A percentile compares a stretch with the other conserved stretches of the same genome.
Evolutionary conservation across 2,329 filamentous ascomycete genomes (phyloP).

Genomic region (Blumeria graminis): DNA sequence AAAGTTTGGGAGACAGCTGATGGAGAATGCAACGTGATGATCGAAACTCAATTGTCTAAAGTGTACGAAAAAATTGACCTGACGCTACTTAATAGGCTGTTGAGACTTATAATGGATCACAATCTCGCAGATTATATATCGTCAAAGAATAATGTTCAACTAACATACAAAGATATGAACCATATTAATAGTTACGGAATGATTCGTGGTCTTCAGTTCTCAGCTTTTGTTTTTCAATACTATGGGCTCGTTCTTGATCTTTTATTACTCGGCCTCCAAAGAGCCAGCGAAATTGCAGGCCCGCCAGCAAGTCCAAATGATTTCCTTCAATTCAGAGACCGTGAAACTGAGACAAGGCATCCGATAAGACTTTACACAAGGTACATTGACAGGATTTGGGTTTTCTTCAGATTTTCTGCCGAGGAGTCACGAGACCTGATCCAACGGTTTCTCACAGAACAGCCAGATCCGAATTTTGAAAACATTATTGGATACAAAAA

Average conservation of each 20-base stretch:
- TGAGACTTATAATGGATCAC: slow-evolving; percentile 96
- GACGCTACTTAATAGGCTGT: slow-evolving; percentile 75
- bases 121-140: slow-evolving; percentile 98
- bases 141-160: slow-evolving; percentile 95
- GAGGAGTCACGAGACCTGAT: slow-evolving; percentile 92
- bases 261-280: slow-evolving; percentile 71
- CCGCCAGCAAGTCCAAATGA: slow-evolving; percentile 87
- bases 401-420: slow-evolving; percentile 79
- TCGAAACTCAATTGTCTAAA: slow-evolving; percentile 95
- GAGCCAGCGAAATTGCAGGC: slow-evolving; percentile 93
- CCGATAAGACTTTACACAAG: slow-evolving; percentile 93
- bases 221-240: slow-evolving; percentile 96
- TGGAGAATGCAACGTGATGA: slow-evolving; percentile 95
- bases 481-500: slow-evolving; percentile 98
- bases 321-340: slow-evolving; percentile 88
- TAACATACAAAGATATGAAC: slow-evolving; percentile 99
- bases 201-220: slow-evolving; percentile 95
- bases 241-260: slow-evolving; percentile 91
- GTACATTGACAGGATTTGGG: slow-evolving; percentile 97
- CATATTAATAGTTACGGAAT: slow-evolving; percentile 97
- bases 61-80: slow-evolving; percentile 99
- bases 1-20: slow-evolving; percentile 86
- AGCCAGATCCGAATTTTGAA: slow-evolving; percentile 96
- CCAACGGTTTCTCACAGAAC: slow-evolving; percentile 90
- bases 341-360: slow-evolving; percentile 75